These are phyloP conservation scores for Lupinus albus DNA, from an alignment of 306 rosid genomes.

Conservation along the genomic window DNA sequence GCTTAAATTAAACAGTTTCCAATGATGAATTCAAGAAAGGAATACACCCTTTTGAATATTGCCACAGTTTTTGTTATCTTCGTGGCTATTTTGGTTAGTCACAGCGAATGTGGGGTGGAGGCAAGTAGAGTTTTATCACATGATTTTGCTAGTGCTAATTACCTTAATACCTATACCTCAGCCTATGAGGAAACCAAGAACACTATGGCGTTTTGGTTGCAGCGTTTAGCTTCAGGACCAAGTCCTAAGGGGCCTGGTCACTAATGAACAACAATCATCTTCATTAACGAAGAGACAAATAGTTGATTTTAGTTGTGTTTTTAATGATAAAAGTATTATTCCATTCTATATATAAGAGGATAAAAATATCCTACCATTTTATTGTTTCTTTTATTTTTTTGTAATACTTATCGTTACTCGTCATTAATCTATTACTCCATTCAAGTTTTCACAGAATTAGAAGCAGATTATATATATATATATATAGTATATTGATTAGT, in stretches of 20 bases:
- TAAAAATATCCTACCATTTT: too few species aligned
- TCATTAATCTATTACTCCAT: conserved; percentile 22
- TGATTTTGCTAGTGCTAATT: conserved; percentile 7
- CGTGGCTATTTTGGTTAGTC: conserved; percentile 1
- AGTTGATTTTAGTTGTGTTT: too few species aligned
- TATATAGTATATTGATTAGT: neutral
- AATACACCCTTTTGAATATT: conserved; percentile 10
- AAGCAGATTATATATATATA: too few species aligned
- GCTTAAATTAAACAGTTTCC: neutral
- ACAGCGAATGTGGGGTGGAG: conserved; percentile 13
- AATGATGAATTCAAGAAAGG: conserved; percentile 14
- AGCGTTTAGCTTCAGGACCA: conserved; percentile 37
- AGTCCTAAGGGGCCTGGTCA: conserved; percentile 41
- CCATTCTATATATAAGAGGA: too few species aligned
- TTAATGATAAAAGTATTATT: too few species aligned
- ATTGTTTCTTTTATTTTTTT: too few species aligned
- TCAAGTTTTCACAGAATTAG: neutral
- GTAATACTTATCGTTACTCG: neutral
- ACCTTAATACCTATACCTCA: neutral
- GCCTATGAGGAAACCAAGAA: conserved; percentile 26
- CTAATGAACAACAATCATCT: too few species aligned
- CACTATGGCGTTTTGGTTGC: conserved; percentile 31
- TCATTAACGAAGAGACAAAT: too few species aligned
- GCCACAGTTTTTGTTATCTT: neutral
- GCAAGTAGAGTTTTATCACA: conserved; percentile 10